Evolutionary conservation across 129 eudicot genomes (phyloP).

Genomic region (Saussurea involucrata): DNA sequence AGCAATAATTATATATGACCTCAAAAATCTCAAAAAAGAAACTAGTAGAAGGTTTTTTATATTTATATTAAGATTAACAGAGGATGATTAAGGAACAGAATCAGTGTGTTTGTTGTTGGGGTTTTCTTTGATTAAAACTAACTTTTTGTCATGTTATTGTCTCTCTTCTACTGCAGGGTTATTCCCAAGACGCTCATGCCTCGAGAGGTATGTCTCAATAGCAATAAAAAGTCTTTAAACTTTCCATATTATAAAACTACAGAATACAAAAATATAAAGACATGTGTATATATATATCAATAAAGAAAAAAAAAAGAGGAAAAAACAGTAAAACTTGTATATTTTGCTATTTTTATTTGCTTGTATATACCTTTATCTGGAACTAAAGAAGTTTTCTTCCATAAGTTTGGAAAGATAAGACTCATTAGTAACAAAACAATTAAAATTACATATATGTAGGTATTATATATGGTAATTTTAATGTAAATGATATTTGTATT

Average conservation of each 20-base stretch:
- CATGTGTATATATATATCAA: not conserved
- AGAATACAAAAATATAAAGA: not conserved
- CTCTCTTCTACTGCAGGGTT: slow-evolving; percentile 71
- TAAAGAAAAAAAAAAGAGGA: not conserved
- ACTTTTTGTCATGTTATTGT: slow-evolving; percentile 85
- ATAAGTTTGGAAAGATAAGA: not conserved
- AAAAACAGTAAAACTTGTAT: not conserved
- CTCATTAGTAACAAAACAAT: too few species aligned
- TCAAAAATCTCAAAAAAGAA: slow-evolving; percentile 11
- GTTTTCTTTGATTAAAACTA: slow-evolving; percentile 33
- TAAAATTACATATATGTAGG: too few species aligned
- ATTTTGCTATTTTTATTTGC: not conserved
- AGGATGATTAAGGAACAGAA: slow-evolving; percentile 35
- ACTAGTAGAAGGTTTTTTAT: not conserved
- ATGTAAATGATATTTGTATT: not conserved
- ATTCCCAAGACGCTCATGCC: slow-evolving; percentile 99
- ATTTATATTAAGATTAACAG: slow-evolving; percentile 10
- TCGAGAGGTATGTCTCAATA: slow-evolving; percentile 89
- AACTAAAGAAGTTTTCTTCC: not conserved
- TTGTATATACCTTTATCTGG: not conserved
- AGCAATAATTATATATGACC: slow-evolving; percentile 12
- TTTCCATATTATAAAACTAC: slow-evolving; percentile 22
- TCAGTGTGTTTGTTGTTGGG: slow-evolving; percentile 37
- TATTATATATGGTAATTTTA: not conserved
- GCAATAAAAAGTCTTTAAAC: slow-evolving; percentile 39